phyloP scores from a whole-genome alignment of 225 moss, liverwort and hornwort species.

The Ulota crispa region DNA sequence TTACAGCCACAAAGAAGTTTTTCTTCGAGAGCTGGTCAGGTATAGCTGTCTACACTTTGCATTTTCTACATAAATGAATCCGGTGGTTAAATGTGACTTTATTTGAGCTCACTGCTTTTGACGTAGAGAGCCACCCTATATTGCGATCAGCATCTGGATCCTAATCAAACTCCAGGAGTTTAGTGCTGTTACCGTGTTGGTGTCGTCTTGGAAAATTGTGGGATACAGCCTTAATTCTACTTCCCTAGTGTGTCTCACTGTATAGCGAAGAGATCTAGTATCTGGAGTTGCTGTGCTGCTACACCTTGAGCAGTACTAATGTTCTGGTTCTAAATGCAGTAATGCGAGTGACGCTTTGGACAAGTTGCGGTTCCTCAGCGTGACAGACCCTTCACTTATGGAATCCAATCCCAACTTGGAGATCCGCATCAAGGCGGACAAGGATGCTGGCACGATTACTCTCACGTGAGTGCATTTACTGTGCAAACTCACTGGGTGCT shows the following conservation, averaged over 20 bases:
- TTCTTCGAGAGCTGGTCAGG: conserved; percentile 90
- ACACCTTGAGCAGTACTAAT: not conserved
- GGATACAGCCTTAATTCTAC: not conserved
- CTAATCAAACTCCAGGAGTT: not conserved
- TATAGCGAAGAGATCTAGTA: not conserved
- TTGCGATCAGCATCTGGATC: not conserved
- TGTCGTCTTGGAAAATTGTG: not conserved
- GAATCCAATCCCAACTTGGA: conserved; percentile 75
- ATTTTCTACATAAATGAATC: not conserved
- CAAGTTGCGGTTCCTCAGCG: conserved; percentile 94
- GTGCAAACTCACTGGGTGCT: not conserved
- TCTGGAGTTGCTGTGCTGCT: not conserved
- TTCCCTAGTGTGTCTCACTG: not conserved
- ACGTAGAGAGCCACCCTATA: not conserved
- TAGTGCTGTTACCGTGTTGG: not conserved
- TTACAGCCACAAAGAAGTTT: conserved; percentile 95
- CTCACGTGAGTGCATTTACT: conserved; percentile 52
- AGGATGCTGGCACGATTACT: conserved; percentile 80
- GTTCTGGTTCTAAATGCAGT: conserved; percentile 38
- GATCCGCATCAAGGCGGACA: conserved; percentile 75
- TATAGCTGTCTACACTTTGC: not conserved
- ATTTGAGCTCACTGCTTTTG: not conserved
- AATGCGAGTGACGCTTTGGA: conserved; percentile 98
- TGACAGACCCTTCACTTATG: conserved; percentile 78
- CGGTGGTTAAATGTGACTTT: not conserved